Conservation (phyloP, 768 basidiomycete genomes). For the Lentinula lateritia region DNA sequence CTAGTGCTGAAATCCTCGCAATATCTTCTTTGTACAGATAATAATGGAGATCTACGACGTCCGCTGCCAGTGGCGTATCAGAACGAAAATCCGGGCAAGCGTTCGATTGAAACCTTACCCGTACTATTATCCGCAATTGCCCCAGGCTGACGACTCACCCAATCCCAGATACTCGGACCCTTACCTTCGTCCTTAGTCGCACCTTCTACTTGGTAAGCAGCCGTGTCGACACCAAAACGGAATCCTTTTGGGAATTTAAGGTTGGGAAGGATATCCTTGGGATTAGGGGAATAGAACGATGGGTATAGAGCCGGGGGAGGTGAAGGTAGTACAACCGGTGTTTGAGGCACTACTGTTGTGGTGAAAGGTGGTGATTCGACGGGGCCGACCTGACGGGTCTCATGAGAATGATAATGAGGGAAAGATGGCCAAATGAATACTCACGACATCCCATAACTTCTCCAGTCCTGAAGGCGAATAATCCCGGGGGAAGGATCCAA, state of each 20-base stretch:
- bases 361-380: conserved; percentile 40
- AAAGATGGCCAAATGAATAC: background rate
- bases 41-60: conserved; percentile 46
- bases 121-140: conserved; percentile 38
- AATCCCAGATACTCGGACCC: conserved; percentile 44
- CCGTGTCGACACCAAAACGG: conserved; percentile 47
- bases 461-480: conserved; percentile 33
- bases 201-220: conserved; percentile 50
- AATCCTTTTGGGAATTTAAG: conserved; percentile 43
- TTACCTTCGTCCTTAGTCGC: conserved; percentile 45
- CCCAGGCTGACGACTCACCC: conserved; percentile 37
- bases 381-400: conserved; percentile 30
- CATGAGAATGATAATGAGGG: background rate
- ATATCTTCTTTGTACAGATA: conserved; percentile 49
- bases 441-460: conserved; percentile 36
- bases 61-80: conserved; percentile 21
- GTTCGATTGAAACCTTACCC: conserved; percentile 18
- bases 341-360: conserved; percentile 33
- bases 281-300: conserved; percentile 37
- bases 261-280: conserved; percentile 36
- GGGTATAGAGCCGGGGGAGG: conserved; percentile 41
- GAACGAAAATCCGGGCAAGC: background rate
- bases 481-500: conserved; percentile 34
- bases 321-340: conserved; percentile 34
- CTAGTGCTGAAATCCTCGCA: conserved; percentile 41